Percentiles rank a stretch among this genome's conserved stretches.
Evolutionary conservation across 495 filamentous ascomycete genomes (phyloP).

Genomic region (Immersiella caudata): DNA sequence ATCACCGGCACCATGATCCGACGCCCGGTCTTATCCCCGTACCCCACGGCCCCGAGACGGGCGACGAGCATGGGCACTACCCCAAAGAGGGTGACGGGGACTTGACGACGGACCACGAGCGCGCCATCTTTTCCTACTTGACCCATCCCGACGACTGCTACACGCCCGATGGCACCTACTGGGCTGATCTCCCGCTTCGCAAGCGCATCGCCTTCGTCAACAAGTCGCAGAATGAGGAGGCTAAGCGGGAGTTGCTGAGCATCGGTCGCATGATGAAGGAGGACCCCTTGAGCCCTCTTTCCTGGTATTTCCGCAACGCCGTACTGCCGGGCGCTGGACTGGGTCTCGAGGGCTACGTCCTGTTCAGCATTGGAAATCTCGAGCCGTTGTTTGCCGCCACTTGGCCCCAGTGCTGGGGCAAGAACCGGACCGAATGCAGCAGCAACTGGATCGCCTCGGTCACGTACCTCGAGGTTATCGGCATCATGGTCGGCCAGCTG

Average conservation of each 20-base stretch:
- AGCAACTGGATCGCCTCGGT: constrained; percentile 74
- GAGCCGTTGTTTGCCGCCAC: constrained; percentile 70
- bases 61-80: constrained; percentile 45
- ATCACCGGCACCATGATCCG: constrained; percentile 47
- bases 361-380: constrained; percentile 92
- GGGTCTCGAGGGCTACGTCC: constrained; percentile 86
- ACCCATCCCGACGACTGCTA: constrained; percentile 85
- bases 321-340: constrained; percentile 87
- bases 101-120: constrained; percentile 57
- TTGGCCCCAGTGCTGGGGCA: constrained; percentile 75
- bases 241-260: constrained; percentile 60
- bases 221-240: constrained; percentile 66
- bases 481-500: constrained; percentile 87
- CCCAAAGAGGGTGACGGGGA: constrained; percentile 43
- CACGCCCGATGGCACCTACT: constrained; percentile 77
- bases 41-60: constrained; percentile 51
- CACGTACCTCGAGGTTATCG: constrained; percentile 81
- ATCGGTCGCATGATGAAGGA: constrained; percentile 78
- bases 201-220: constrained; percentile 72
- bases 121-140: constrained; percentile 69
- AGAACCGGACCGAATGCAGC: constrained; percentile 61
- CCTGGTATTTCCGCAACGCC: constrained; percentile 85
- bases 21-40: constrained; percentile 49
- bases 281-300: constrained; percentile 76
- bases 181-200: constrained; percentile 75